phyloP scores from a whole-genome alignment of 2,329 filamentous ascomycete species.

The Colletotrichum theobromicola region DNA sequence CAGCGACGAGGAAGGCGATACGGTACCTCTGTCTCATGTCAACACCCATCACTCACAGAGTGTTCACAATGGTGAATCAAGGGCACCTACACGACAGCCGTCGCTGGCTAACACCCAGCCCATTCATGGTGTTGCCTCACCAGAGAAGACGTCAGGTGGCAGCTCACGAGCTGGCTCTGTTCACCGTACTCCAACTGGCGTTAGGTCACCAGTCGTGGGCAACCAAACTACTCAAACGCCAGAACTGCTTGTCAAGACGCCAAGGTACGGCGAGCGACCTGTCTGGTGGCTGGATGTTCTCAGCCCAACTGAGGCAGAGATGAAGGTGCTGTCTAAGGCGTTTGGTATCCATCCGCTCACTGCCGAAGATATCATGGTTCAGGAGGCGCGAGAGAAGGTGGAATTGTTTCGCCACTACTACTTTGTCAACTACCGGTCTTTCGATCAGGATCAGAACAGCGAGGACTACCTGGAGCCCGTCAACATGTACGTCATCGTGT shows the following conservation, averaged over 20 bases:
- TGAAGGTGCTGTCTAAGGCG: slow-evolving; percentile 90
- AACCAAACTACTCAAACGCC: slow-evolving; percentile 29
- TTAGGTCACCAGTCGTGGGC: slow-evolving; percentile 39
- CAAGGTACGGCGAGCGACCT: slow-evolving; percentile 79
- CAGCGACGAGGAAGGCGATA: slow-evolving; percentile 41
- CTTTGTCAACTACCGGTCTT: slow-evolving; percentile 97
- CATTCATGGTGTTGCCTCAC: slow-evolving; percentile 31
- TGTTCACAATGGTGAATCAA: slow-evolving; percentile 46
- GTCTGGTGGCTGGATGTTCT: slow-evolving; percentile 97
- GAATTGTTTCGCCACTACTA: slow-evolving; percentile 98
- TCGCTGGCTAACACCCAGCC: slow-evolving; percentile 40
- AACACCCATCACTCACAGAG: slow-evolving; percentile 28
- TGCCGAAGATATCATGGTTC: slow-evolving; percentile 94
- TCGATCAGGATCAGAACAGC: slow-evolving; percentile 90
- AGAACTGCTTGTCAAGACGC: slow-evolving; percentile 46
- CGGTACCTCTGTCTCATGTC: not conserved
- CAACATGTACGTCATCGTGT: slow-evolving; percentile 97
- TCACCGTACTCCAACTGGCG: slow-evolving; percentile 51
- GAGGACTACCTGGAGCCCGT: slow-evolving; percentile 93
- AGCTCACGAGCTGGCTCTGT: slow-evolving; percentile 43
- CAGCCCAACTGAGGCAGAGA: slow-evolving; percentile 89
- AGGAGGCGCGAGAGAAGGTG: slow-evolving; percentile 97
- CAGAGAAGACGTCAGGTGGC: slow-evolving; percentile 34
- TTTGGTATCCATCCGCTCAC: slow-evolving; percentile 97
- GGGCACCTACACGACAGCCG: slow-evolving; percentile 49